These are phyloP conservation scores for Xylaria acuta DNA, from an alignment of 495 filamentous ascomycete genomes.

Conservation along the genomic window DNA sequence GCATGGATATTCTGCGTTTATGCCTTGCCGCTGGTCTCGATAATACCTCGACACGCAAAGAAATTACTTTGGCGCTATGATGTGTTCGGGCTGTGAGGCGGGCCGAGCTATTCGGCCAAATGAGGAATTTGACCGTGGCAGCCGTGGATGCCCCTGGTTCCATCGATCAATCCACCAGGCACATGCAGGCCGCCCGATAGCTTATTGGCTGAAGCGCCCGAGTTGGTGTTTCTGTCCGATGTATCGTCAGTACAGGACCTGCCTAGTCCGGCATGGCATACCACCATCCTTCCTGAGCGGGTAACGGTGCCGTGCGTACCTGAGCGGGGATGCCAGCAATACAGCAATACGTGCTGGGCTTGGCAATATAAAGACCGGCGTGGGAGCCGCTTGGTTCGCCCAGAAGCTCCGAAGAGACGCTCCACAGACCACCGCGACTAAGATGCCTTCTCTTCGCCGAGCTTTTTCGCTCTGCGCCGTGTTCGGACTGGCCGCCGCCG, in stretches of 20 bases:
- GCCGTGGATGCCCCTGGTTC: neutral
- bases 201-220: conserved; percentile 5
- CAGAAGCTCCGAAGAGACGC: neutral
- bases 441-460: conserved; percentile 13
- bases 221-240: neutral
- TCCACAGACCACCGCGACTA: neutral
- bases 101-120: neutral
- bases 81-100: neutral
- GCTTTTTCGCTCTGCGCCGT: conserved; percentile 10
- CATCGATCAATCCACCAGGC: neutral
- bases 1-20: neutral
- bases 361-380: conserved; percentile 16
- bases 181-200: neutral
- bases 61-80: neutral
- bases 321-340: no score
- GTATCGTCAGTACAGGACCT: neutral
- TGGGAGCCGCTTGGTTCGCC: neutral
- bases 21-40: neutral
- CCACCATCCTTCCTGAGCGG: neutral
- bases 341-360: neutral
- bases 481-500: conserved; percentile 7
- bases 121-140: neutral
- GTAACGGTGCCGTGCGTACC: neutral
- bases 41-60: neutral
- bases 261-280: neutral